Percentiles rank a stretch among this genome's conserved stretches.
Evolutionary conservation across 495 filamentous ascomycete genomes (phyloP).

Genomic region (Penicilliopsis zonata): DNA sequence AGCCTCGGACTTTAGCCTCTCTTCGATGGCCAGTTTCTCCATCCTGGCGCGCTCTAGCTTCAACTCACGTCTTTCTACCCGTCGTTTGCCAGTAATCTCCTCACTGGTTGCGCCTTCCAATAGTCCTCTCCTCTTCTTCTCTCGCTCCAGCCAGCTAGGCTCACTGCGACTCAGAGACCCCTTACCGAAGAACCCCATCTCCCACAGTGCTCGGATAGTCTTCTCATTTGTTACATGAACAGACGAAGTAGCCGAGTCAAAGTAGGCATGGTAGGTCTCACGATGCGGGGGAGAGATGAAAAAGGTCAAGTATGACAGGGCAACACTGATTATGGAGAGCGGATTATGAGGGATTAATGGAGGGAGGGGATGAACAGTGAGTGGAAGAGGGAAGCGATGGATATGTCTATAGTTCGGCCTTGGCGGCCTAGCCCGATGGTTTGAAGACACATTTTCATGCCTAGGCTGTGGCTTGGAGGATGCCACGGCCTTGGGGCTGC

Average conservation of each 20-base stretch:
- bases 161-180: conserved; percentile 87
- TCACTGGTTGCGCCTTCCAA: conserved; percentile 57
- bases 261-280: conserved; percentile 61
- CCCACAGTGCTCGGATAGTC: conserved; percentile 75
- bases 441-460: conserved; percentile 8
- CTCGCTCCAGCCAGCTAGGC: conserved; percentile 79
- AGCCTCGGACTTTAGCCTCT: conserved; percentile 52
- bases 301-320: conserved; percentile 63
- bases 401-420: conserved; percentile 57
- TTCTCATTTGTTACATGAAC: conserved; percentile 71
- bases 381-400: conserved; percentile 68
- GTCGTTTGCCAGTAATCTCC: conserved; percentile 61
- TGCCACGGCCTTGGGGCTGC: conserved; percentile 6
- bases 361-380: conserved; percentile 71
- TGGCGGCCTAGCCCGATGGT: conserved; percentile 32
- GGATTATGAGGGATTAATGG: conserved; percentile 87
- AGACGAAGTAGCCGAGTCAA: conserved; percentile 66
- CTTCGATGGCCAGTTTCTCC: conserved; percentile 68
- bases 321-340: conserved; percentile 68
- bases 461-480: conserved; percentile 4
- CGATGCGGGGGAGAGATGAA: conserved; percentile 56
- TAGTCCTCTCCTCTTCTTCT: conserved; percentile 57
- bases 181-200: conserved; percentile 93
- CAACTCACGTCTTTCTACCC: conserved; percentile 67
- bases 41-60: conserved; percentile 84